Conservation (phyloP, 73 alveolate genomes). For the Paramecium primaurelia region DNA sequence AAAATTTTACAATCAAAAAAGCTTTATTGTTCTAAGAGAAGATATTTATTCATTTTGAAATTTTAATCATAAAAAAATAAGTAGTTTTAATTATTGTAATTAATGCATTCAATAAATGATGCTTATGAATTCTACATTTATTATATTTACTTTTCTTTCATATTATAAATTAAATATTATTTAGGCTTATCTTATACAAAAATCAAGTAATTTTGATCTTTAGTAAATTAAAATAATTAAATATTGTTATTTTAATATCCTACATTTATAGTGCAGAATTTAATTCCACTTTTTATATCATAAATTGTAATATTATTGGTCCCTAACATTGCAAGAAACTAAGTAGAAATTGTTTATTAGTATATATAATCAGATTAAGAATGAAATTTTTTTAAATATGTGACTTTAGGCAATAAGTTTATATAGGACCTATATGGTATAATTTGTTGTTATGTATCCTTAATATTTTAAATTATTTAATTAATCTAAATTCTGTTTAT, state of each 20-base stretch:
- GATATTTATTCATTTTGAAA: neutral
- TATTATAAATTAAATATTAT: neutral
- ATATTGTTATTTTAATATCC: neutral
- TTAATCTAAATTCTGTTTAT: neutral
- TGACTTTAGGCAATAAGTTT: neutral
- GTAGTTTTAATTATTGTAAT: neutral
- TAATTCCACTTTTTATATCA: neutral
- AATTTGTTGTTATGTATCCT: neutral
- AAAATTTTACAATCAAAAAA: neutral
- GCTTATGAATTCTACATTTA: neutral
- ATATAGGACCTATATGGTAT: neutral
- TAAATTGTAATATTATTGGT: neutral
- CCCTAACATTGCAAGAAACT: neutral
- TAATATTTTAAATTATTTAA: neutral
- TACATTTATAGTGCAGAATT: neutral
- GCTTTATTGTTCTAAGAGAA: neutral
- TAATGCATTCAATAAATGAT: neutral
- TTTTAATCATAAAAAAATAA: neutral
- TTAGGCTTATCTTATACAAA: neutral
- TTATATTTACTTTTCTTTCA: neutral
- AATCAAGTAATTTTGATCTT: neutral
- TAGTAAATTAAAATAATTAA: neutral
- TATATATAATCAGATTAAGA: neutral
- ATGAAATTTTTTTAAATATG: neutral
- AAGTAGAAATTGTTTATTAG: neutral